Base-by-base conservation (phyloP, 208 protist species). In the Acanthamoeba divionensis region DNA sequence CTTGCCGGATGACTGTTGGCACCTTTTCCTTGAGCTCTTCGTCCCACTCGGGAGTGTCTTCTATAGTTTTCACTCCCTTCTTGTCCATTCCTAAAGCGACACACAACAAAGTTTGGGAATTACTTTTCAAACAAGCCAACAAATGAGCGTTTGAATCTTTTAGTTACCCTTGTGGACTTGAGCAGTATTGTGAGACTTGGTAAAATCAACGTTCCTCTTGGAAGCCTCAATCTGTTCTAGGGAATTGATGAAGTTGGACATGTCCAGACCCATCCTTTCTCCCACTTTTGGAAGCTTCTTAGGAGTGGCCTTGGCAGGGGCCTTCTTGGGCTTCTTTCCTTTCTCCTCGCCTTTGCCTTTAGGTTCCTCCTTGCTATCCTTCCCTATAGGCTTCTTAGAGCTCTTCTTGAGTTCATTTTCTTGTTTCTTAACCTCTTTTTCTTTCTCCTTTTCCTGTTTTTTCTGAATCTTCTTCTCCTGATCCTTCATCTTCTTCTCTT, bases 31-130 rank as follows among this genome's bases (percentile, higher is more conserved):
- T 44, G 18, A 26, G 52, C 18, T 80, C 71, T 2, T 80, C 71
- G 21, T 80, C 71, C 71, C 71, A 80, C 71, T 80, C 71, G n/a
- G n/a, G n/a, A 31, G n/a, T 21, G 29, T 80, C 71, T 29, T 80
- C 71, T 26, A 80, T 38, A 29, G 24, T 44, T 50, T 80, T 80
- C 47, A 50, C 71, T 44, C 71, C 71, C 71, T 80, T 80, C 44
- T 80, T 80, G 44, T 67, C 62, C 10, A 67, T n/a, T n/a, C n/a
- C n/a, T n/a, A n/a, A n/a, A n/a, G n/a, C n/a, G n/a, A n/a, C n/a
- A n/a, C n/a, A n/a, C n/a, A n/a, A n/a, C n/a, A n/a, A n/a, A n/a
- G n/a, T n/a, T n/a, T n/a, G n/a, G n/a, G n/a, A n/a, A n/a, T n/a
- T n/a, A n/a, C n/a, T n/a, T n/a, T n/a, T n/a, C n/a, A n/a, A n/a